Conservation (phyloP, 192 early-diverging fungal genomes). For the Gorgonomyces haynaldii region DNA sequence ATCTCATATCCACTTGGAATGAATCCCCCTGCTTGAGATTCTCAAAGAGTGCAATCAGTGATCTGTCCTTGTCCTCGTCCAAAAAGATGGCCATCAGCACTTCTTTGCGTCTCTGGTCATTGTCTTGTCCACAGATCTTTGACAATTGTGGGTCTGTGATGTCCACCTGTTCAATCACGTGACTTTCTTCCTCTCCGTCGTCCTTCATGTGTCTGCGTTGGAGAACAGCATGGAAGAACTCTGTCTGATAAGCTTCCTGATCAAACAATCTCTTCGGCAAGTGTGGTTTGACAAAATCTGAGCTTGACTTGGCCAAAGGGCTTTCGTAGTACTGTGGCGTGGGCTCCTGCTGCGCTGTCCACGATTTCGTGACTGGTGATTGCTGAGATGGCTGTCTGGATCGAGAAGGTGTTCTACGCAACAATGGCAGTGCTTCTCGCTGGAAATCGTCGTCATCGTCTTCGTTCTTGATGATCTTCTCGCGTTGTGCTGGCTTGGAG, state of each 20-base stretch:
- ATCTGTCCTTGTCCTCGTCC: neutral
- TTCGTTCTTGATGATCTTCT: neutral
- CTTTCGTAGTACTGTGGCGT: neutral
- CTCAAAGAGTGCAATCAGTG: slow-evolving; percentile 1
- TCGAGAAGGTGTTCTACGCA: neutral
- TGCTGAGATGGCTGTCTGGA: neutral
- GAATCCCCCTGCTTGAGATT: neutral
- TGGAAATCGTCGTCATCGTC: neutral
- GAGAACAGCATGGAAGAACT: neutral
- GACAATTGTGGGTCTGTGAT: neutral
- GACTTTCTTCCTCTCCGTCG: neutral
- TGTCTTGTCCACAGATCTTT: no score
- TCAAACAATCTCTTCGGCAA: slow-evolving; percentile 2
- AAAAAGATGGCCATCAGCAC: neutral
- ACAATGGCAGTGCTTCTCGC: neutral
- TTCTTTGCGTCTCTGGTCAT: neutral
- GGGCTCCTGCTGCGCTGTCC: neutral
- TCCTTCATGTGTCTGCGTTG: neutral
- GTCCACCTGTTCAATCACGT: no score
- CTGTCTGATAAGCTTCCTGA: neutral
- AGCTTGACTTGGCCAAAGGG: neutral
- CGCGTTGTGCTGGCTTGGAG: neutral
- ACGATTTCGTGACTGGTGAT: neutral
- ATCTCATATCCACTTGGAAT: slow-evolving; percentile 11
- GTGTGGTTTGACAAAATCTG: neutral